Evolutionary conservation across 306 rosid genomes (phyloP).

Genomic region (Medicago ruthenica): DNA sequence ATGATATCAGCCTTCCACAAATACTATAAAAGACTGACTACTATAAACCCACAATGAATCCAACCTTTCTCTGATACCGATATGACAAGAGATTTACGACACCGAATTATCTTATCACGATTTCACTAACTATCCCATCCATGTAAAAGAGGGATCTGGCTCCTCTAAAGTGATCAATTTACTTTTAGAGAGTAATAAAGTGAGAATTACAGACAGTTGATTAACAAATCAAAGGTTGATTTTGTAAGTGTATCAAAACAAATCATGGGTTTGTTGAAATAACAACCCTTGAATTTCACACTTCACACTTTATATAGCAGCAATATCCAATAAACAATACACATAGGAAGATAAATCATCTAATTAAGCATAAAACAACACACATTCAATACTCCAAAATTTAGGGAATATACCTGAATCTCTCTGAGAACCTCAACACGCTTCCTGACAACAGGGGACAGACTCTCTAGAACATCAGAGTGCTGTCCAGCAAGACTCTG

Average conservation of each 20-base stretch:
- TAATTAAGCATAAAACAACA: background rate
- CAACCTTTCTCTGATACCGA: background rate
- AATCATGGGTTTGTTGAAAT: too few relatives aligned
- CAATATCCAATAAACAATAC: background rate
- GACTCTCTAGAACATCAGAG: slow-evolving; percentile 60
- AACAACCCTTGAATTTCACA: too few relatives aligned
- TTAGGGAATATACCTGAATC: slow-evolving; percentile 57
- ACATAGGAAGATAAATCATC: background rate
- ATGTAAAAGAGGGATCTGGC: background rate
- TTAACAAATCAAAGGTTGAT: too few relatives aligned
- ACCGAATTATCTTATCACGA: background rate
- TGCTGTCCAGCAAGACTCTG: slow-evolving; percentile 75
- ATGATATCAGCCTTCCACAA: background rate
- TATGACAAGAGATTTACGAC: background rate
- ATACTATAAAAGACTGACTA: background rate
- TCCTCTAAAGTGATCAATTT: too few relatives aligned
- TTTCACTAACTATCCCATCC: background rate
- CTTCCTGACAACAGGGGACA: slow-evolving; percentile 61
- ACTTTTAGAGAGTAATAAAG: too few relatives aligned
- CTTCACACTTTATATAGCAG: background rate
- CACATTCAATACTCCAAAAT: background rate
- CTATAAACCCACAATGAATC: background rate
- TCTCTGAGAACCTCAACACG: slow-evolving; percentile 77
- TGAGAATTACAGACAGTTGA: too few relatives aligned
- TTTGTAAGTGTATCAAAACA: too few relatives aligned